These are phyloP conservation scores for Cryoendolithus antarcticus DNA, from an alignment of 2,329 filamentous ascomycete species.

Conservation along the genomic window DNA sequence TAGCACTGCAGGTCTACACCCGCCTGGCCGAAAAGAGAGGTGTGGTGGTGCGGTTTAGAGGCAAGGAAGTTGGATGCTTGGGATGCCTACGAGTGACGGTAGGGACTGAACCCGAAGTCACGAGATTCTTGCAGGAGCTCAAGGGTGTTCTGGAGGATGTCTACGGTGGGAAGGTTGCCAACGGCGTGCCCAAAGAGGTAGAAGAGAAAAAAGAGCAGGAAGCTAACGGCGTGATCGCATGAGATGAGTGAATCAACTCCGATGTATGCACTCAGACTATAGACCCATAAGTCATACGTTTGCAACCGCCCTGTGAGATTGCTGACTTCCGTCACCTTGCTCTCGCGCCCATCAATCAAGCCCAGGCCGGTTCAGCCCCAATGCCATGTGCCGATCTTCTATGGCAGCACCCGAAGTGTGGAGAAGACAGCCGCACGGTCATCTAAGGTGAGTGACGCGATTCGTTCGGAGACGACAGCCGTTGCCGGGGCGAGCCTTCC, in stretches of 20 bases:
- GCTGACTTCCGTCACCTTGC: no score
- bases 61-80: slow-evolving; percentile 79
- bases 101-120: slow-evolving; percentile 78
- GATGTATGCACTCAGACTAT: no score
- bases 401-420: no score
- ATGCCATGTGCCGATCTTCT: no score
- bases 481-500: no score
- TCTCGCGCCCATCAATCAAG: no score
- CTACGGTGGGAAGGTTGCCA: slow-evolving; percentile 25
- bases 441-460: no score
- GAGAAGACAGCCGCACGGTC: no score
- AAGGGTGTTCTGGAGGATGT: slow-evolving; percentile 38
- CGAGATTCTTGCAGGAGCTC: slow-evolving; percentile 61
- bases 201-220: slow-evolving; percentile 36
- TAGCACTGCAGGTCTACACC: slow-evolving; percentile 72
- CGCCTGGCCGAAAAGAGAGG: slow-evolving; percentile 71
- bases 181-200: slow-evolving; percentile 19
- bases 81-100: slow-evolving; percentile 88
- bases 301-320: no score
- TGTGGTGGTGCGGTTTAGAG: slow-evolving; percentile 86
- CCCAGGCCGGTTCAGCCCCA: no score
- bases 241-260: neutral
- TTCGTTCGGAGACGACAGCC: no score
- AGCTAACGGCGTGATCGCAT: slow-evolving; percentile 39
- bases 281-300: no score